Base-by-base conservation (phyloP, 352 stramenopile species). In the Phytophthora agathidicida region DNA sequence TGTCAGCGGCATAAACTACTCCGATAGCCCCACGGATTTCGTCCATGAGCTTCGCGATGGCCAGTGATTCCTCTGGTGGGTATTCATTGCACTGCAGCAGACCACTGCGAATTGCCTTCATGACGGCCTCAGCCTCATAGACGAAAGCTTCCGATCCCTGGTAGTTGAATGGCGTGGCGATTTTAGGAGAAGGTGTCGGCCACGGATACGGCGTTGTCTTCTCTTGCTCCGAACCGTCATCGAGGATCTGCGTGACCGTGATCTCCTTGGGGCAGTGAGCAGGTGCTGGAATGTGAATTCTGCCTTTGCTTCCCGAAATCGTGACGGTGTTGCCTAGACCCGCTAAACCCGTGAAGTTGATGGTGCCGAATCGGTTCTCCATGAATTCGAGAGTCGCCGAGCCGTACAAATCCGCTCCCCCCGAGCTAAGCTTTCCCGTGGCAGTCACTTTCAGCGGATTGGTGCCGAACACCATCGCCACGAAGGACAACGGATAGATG, bases 81-180 rank as follows among this genome's bases (percentile, higher is more conserved):
- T 91, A 93, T 50, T 93, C 77, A 0, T 43, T 26, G 27, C 71
- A 76, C 53, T 94, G 62, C 8, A 47, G 64, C 19, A 78, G 53
- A 8, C 67, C 56, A 10, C 37, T 63, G 39, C 59, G 56, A 28
- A 97, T 83, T 3, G 80, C 77, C 8, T 76, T 43, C 0, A 71
- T 78, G 22, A 94, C 81, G 1, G 82, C 83, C 36, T 85, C 71
- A 0, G 81, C 86, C 65, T 96, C 86, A 62, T 93, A 96, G 24
- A 77, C 50, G 27, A 96, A 88, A 16, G 83, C 80, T 36, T 73
- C 53, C 11, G 80, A 73, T 5, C 58, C 48, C 3, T 24, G 28
- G 10, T 68, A 69, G 5, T 61, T 60, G 59, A 93, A 96, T 45
- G 87, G 75, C 20, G 71, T 54, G 7, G 56, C 57, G 13, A 80